A percentile compares a stretch with the other conserved stretches of the same genome.
Evolutionary conservation across 805 yeast genomes (phyloP).

Genomic region (Debaryomyces hansenii): DNA sequence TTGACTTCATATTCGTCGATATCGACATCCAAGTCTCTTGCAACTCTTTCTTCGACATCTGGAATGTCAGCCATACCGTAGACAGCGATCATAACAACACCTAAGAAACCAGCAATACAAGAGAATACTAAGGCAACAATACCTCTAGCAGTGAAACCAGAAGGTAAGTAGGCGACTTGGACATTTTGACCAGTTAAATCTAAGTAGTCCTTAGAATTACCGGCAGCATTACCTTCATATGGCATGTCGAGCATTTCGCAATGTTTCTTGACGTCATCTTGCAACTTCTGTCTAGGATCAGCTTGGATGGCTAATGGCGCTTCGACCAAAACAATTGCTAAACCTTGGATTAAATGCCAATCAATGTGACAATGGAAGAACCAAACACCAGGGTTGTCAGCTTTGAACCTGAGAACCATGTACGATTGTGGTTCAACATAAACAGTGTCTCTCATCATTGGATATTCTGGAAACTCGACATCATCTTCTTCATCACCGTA

Average conservation of each 20-base stretch:
- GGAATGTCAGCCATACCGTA: slow-evolving; percentile 87
- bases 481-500: slow-evolving; percentile 41
- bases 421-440: slow-evolving; percentile 67
- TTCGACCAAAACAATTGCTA: slow-evolving; percentile 70
- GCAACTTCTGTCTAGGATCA: slow-evolving; percentile 49
- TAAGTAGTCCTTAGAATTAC: slow-evolving; percentile 58
- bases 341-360: slow-evolving; percentile 82
- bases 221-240: slow-evolving; percentile 86
- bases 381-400: slow-evolving; percentile 94
- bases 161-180: slow-evolving; percentile 68
- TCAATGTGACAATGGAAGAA: slow-evolving; percentile 90
- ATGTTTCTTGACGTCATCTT: slow-evolving; percentile 57
- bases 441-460: slow-evolving; percentile 70
- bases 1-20: slow-evolving; percentile 30
- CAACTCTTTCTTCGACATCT: slow-evolving; percentile 63
- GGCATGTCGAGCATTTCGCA: slow-evolving; percentile 61
- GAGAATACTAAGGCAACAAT: slow-evolving; percentile 92
- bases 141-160: slow-evolving; percentile 94
- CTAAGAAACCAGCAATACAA: slow-evolving; percentile 79
- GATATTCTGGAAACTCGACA: slow-evolving; percentile 52
- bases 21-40: slow-evolving; percentile 53
- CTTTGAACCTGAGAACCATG: slow-evolving; percentile 67
- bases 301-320: slow-evolving; percentile 57
- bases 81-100: slow-evolving; percentile 70
- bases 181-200: slow-evolving; percentile 75